Percentiles rank a stretch among this genome's conserved stretches.
Evolutionary conservation across 2,329 filamentous ascomycete species (phyloP).

Genomic region (Xylariaceae sp.): DNA sequence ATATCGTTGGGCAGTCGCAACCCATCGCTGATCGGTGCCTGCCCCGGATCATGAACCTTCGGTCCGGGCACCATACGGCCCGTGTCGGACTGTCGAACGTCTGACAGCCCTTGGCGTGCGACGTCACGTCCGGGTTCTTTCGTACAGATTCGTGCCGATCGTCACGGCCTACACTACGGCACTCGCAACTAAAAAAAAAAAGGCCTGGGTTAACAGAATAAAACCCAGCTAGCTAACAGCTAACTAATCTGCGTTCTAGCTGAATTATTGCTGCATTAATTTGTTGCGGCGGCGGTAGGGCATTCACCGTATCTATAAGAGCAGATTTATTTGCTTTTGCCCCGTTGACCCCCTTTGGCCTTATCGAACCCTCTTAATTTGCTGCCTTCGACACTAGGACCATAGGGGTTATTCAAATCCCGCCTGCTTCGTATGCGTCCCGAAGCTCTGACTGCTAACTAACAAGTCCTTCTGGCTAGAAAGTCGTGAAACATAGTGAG

Average conservation of each 20-base stretch:
- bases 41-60: no score
- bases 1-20: no score
- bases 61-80: background rate
- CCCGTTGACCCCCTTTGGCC: background rate
- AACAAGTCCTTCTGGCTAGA: no score
- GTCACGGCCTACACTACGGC: background rate
- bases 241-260: background rate
- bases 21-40: no score
- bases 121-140: background rate
- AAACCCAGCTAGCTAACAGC: background rate
- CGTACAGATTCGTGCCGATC: background rate
- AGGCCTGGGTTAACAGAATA: no score
- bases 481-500: background rate
- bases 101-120: background rate
- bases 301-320: background rate
- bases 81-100: background rate
- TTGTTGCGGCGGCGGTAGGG: background rate
- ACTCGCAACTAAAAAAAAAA: no score
- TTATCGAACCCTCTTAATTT: background rate
- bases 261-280: background rate
- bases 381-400: no score
- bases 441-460: no score
- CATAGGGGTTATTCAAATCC: no score
- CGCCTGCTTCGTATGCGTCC: no score
- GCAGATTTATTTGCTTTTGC: background rate